Evolutionary conservation across 805 yeast genomes (phyloP), one percentile per base, ranked within the genome.

Genomic region (Groenewaldozyma salmanticensis): DNA sequence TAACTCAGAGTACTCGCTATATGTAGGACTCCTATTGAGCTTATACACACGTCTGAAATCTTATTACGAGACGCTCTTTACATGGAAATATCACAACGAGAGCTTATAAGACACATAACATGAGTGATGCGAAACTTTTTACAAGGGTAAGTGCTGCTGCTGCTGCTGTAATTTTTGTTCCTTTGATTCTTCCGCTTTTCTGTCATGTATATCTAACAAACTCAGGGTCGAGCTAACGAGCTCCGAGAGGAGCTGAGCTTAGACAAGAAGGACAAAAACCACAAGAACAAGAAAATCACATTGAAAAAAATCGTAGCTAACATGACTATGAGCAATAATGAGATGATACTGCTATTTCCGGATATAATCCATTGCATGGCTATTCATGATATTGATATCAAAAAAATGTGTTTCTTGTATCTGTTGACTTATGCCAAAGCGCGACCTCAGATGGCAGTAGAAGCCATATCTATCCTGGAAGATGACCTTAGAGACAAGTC

Each of bases 271-370:
- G 67, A 64, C 49, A 59, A 56, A 45, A 58, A 61, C 38, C 42
- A 52, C 40, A 53, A 51, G 39, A 49, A 52, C 27, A 64, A 61
- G 42, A 75, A 71, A 50, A 61, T 65, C 7, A 70, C 78, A 1
- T 57, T 90, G 53, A 79, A 79, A 58, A 82, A 81, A 53, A 72
- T 86, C 21, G 68, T 88, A 5, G 90, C 95, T 33, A 88, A 87
- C 59, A 71, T 86, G 60, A 80, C 94, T 4, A 69, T 86, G 61
- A 86, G 87, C 38, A 85, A 84, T 58, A 71, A 71, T 42, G 96
- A 90, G 54, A 75, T 87, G 74, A 67, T 76, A 7, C 58, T 63
- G 16, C 57, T 90, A 41, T 73, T 79, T 53, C 77, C 79, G 1
- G 94, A 84, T 39, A 71, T 85, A 4, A 60, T 79, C n/a, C 65